These are phyloP conservation scores for Debaryomyces prosopidis DNA, from an alignment of 805 yeast species.

Conservation along the genomic window DNA sequence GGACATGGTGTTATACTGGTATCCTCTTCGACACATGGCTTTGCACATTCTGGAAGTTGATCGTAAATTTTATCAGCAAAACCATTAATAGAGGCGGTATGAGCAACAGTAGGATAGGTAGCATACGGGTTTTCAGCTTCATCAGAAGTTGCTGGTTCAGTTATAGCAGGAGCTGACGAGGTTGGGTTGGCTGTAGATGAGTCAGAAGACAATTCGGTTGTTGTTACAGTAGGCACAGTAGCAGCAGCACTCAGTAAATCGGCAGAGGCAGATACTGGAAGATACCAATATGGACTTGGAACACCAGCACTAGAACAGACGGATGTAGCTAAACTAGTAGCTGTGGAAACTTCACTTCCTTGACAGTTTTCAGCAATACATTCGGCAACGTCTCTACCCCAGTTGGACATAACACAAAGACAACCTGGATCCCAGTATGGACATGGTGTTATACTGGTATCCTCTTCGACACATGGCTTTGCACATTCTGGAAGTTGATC, in stretches of 20 bases:
- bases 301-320: slow-evolving; percentile 36
- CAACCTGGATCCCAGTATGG: slow-evolving; percentile 51
- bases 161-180: too few relatives aligned
- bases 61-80: slow-evolving; percentile 39
- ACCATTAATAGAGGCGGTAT: slow-evolving; percentile 43
- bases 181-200: too few relatives aligned
- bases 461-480: slow-evolving; percentile 28
- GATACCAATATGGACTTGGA: slow-evolving; percentile 33
- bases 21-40: slow-evolving; percentile 29
- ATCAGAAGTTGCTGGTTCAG: not conserved
- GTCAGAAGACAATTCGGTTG: slow-evolving; percentile 6
- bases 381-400: slow-evolving; percentile 32
- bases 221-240: slow-evolving; percentile 9
- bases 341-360: slow-evolving; percentile 29
- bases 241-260: slow-evolving; percentile 18
- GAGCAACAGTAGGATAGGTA: slow-evolving; percentile 35
- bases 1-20: slow-evolving; percentile 44
- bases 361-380: slow-evolving; percentile 40
- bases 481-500: slow-evolving; percentile 37
- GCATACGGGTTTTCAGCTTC: slow-evolving; percentile 22
- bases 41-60: slow-evolving; percentile 36
- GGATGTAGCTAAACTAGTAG: slow-evolving; percentile 30
- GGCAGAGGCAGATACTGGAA: slow-evolving; percentile 28
- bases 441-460: slow-evolving; percentile 40
- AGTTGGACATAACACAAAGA: slow-evolving; percentile 42